Evolutionary conservation across 2,329 filamentous ascomycete genomes (phyloP), one percentile per base, ranked within the genome.

Genomic region (Didymella pinodella): DNA sequence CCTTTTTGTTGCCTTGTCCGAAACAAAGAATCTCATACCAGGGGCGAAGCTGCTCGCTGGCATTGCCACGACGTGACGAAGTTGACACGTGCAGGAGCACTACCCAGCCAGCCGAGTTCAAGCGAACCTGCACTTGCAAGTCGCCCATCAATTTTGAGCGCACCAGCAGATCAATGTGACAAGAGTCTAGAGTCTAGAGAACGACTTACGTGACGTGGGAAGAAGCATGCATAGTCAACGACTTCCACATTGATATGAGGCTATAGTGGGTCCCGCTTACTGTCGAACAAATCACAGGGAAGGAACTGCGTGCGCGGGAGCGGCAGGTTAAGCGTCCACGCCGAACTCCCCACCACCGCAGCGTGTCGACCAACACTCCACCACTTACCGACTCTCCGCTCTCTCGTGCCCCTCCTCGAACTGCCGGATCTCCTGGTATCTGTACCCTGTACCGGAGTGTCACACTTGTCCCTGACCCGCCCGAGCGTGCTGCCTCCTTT

Each of bases 281-380:
- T 40, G 46, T 41, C 38, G 18, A 45, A 45, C 50, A 14, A 54
- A 54, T 54, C 45, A 54, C 29, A 54, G 22, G 26, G 45, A 20
- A 47, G 49, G 49, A 48, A 49, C 40, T 43, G 38, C 20, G 8
- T 41, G 36, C 36, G 56, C 49, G 50, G 40, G 50, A 32, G 56
- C 47, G 49, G 50, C 56, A 54, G 41, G 56, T 54, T 28, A 59
- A 54, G 56, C 50, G 56, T 54, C 16, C 28, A 48, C 36, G 54
- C 48, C 36, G 36, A 22, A 38, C 49, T 47, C 46, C 46, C 46
- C 56, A 41, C 56, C 50, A 54, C 45, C 49, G 36, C 45, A 26
- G 14, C 43, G 56, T 54, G 50, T 54, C 45, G 38, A 58, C 44
- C 56, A 58, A 44, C 54, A 54, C 56, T 54, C 50, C 25, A 54